These are phyloP conservation scores for Neonectria sp. DNA, from an alignment of 2,329 filamentous ascomycete species.

Conservation along the genomic window DNA sequence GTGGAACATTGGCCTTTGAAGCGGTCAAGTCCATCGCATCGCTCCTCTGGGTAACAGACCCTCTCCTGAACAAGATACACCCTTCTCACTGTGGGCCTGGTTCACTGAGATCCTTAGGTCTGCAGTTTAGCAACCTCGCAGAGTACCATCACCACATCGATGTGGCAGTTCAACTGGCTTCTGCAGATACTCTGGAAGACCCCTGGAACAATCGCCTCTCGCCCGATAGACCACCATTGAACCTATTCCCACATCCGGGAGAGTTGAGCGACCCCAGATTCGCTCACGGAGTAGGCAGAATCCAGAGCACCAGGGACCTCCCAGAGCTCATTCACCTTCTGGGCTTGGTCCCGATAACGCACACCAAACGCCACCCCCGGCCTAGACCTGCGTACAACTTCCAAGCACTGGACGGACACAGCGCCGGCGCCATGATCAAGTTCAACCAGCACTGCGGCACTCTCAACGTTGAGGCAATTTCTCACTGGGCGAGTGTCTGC, in stretches of 20 bases:
- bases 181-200: constrained; percentile 24
- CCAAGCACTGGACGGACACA: not conserved
- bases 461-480: constrained; percentile 28
- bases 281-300: constrained; percentile 3
- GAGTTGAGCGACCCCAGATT: constrained; percentile 22
- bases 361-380: not conserved
- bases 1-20: constrained; percentile 3
- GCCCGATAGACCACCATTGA: constrained; percentile 23
- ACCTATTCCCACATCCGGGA: constrained; percentile 30
- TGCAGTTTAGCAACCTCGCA: constrained; percentile 35
- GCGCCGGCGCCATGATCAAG: constrained; percentile 5
- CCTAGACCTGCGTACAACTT: constrained; percentile 34
- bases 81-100: constrained; percentile 36
- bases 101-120: constrained; percentile 35
- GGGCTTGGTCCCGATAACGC: constrained; percentile 5
- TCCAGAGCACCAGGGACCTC: constrained; percentile 7
- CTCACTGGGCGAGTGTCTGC: constrained; percentile 34
- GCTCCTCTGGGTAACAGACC: constrained; percentile 36
- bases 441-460: constrained; percentile 41
- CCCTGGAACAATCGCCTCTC: constrained; percentile 40
- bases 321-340: constrained; percentile 26
- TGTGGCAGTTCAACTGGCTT: constrained; percentile 22
- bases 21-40: constrained; percentile 27
- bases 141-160: constrained; percentile 13
- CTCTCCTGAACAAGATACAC: constrained; percentile 31